Evolutionary conservation across 2,329 filamentous ascomycete genomes (phyloP), one percentile per base, ranked within the genome.

Genomic region (Falciphora oryzae): DNA sequence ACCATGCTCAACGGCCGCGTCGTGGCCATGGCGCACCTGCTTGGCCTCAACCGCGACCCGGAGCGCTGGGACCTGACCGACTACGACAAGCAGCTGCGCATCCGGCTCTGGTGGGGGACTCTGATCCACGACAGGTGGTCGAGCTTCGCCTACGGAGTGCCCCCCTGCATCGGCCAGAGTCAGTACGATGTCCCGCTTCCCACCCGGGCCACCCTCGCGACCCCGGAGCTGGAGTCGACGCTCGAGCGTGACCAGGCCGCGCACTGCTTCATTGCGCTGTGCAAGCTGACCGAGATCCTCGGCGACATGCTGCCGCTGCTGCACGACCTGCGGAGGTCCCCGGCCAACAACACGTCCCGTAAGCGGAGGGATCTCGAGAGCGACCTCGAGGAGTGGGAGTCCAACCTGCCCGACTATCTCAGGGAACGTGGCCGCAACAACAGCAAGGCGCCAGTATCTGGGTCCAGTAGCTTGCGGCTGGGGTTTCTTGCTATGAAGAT

Each of bases 51-150:
- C 67, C 78, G 82, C 14, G 78, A 84, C 59, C 81, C 83, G 0
- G 72, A 76, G 1, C 73, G 73, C 4, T 87, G 84, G 84, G 79
- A 81, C 63, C 81, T 86, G n/a, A 75, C 81, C 0, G 69, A 75
- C 3, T 69, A 76, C 0, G 83, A 86, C 67, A 85, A 85, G 69
- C 72, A 75, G 14, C 67, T 84, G 6, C 72, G 84, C 29, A 81
- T 84, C 68, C 77, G 79, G 63, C 79, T 85, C 1, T 86, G 84
- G 84, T 85, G 84, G 83, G 76, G 78, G 11, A 70, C 86, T 0
- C 68, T 84, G 18, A 75, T 86, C 13, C 79, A 85, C 62, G 84
- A 87, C 69, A 76, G 79, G 63, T 86, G 84, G 83, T 77, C 76
- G 13, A 84, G 82, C 62, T 72, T 84, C 6, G 80, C 81, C 0